Percentiles rank a stretch among this genome's conserved stretches.
Evolutionary conservation across 208 protist species (phyloP).

Genomic region (Blechomonas ayalai): DNA sequence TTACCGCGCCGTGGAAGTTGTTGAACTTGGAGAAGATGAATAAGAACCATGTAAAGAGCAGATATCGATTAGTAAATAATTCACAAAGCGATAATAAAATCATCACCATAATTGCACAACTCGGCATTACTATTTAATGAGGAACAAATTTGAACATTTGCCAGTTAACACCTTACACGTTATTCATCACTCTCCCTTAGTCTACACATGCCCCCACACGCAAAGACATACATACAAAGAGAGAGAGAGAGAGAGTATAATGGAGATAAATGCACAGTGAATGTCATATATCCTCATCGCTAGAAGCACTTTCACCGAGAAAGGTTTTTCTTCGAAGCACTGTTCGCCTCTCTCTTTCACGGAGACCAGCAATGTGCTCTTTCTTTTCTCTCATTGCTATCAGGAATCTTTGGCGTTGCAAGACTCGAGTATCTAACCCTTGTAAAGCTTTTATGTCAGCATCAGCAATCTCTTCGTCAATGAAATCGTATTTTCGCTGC

Average conservation of each 20-base stretch:
- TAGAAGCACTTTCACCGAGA: not conserved
- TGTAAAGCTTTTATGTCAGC: constrained; percentile 34
- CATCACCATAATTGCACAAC: no score
- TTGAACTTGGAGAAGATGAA: no score
- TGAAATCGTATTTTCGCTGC: constrained; percentile 41
- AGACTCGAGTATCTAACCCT: constrained; percentile 47
- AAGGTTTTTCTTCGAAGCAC: constrained; percentile 30
- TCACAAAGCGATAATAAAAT: no score
- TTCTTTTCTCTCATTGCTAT: constrained; percentile 15
- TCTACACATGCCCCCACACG: not conserved
- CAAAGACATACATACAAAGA: not conserved
- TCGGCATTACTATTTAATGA: not conserved
- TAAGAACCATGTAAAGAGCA: no score
- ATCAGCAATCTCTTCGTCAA: constrained; percentile 35
- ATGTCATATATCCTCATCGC: not conserved
- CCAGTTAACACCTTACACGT: no score
- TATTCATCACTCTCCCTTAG: no score
- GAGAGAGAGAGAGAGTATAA: not conserved
- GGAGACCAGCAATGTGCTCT: constrained; percentile 26
- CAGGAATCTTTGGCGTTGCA: constrained; percentile 21
- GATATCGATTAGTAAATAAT: no score
- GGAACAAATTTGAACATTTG: no score
- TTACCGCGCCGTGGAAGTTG: no score
- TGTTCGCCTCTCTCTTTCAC: constrained; percentile 52
- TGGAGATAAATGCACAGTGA: not conserved